These are phyloP conservation scores for Onygenales sp. DNA, from an alignment of 2,329 filamentous ascomycete species.

Conservation along the genomic window DNA sequence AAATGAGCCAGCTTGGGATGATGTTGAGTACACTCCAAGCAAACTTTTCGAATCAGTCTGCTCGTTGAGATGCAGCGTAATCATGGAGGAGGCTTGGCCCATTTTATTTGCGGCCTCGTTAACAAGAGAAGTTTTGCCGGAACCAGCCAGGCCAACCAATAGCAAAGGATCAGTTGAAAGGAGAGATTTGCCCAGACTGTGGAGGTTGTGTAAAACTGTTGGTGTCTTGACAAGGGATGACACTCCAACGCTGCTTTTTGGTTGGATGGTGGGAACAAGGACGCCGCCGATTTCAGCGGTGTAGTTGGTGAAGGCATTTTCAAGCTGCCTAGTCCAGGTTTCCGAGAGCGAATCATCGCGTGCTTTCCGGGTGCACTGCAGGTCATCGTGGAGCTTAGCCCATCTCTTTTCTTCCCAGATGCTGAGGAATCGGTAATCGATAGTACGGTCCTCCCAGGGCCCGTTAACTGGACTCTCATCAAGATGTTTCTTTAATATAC, in stretches of 20 bases:
- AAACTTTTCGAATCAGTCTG: slow-evolving; percentile 97
- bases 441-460: slow-evolving; percentile 61
- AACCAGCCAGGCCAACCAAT: slow-evolving; percentile 71
- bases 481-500: slow-evolving; percentile 58
- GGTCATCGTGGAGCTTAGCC: slow-evolving; percentile 33
- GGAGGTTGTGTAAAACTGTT: slow-evolving; percentile 65
- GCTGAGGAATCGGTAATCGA: slow-evolving; percentile 69
- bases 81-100: slow-evolving; percentile 70
- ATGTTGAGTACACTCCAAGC: slow-evolving; percentile 86
- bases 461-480: slow-evolving; percentile 55
- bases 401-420: slow-evolving; percentile 55
- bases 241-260: slow-evolving; percentile 27
- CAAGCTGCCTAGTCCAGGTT: slow-evolving; percentile 19
- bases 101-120: slow-evolving; percentile 73
- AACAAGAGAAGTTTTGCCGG: slow-evolving; percentile 81
- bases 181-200: slow-evolving; percentile 57
- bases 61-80: slow-evolving; percentile 93
- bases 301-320: slow-evolving; percentile 43
- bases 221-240: slow-evolving; percentile 57
- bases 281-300: slow-evolving; percentile 58
- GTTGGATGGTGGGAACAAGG: slow-evolving; percentile 50
- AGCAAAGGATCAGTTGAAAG: slow-evolving; percentile 63
- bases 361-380: slow-evolving; percentile 15
- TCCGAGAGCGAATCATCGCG: slow-evolving; percentile 15
- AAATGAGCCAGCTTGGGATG: slow-evolving; percentile 78